A percentile compares a stretch with the other conserved stretches of the same genome.
Conservation (phyloP, 345 rosid species). For the Trapa bicornis region DNA sequence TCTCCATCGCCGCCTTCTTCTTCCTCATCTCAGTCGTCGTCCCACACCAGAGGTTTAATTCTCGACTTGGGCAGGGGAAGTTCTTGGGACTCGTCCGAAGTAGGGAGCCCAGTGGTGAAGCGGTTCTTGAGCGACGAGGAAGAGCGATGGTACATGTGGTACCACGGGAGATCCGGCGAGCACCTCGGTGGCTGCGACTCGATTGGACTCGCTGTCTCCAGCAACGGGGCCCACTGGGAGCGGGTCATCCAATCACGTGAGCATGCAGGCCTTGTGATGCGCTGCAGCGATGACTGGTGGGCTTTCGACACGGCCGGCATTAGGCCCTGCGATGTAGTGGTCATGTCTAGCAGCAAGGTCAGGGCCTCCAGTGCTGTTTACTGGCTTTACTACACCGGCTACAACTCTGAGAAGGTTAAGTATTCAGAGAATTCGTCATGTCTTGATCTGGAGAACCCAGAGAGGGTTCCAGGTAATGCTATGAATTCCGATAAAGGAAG, state of each 20-base stretch:
- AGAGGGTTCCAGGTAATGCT: conserved; percentile 7
- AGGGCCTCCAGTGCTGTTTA: conserved; percentile 24
- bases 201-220: conserved; percentile 62
- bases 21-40: conserved; percentile 13
- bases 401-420: conserved; percentile 17
- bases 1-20: conserved; percentile 5
- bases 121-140: conserved; percentile 65
- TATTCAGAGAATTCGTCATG: conserved; percentile 8
- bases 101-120: conserved; percentile 81
- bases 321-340: conserved; percentile 32
- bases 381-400: conserved; percentile 39
- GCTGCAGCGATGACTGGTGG: conserved; percentile 36
- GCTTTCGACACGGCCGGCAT: conserved; percentile 34
- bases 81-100: conserved; percentile 61
- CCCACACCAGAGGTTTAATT: conserved; percentile 37
- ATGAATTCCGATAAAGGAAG: neutral
- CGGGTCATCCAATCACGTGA: conserved; percentile 18
- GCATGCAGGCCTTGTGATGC: conserved; percentile 32
- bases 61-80: conserved; percentile 36
- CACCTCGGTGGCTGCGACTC: conserved; percentile 25
- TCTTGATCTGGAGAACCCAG: conserved; percentile 14
- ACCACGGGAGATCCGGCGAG: conserved; percentile 42
- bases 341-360: conserved; percentile 30
- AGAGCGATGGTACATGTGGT: conserved; percentile 94
- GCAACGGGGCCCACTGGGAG: conserved; percentile 79